These are phyloP conservation scores for Neurospora sp. DNA, from an alignment of 495 filamentous ascomycete species.

Conservation along the genomic window DNA sequence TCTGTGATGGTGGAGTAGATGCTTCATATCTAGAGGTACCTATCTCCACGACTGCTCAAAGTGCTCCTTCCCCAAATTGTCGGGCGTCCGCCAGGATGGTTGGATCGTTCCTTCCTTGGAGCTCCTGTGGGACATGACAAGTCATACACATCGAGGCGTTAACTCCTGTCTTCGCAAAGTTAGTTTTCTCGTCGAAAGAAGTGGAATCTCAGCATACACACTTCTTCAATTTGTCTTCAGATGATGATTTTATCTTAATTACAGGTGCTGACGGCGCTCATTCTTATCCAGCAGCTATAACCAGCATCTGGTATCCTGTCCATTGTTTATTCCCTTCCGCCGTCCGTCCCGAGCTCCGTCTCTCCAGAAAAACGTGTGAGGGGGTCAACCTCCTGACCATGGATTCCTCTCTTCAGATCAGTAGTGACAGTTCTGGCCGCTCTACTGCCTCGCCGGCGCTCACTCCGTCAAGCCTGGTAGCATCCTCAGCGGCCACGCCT, in stretches of 20 bases:
- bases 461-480: neutral
- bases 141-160: neutral
- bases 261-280: neutral
- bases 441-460: neutral
- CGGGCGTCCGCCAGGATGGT: neutral
- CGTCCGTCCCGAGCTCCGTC: neutral
- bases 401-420: conserved; percentile 14
- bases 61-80: neutral
- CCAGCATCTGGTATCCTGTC: neutral
- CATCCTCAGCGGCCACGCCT: neutral
- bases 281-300: neutral
- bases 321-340: neutral
- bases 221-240: neutral
- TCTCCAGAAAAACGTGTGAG: neutral
- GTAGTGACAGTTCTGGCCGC: neutral
- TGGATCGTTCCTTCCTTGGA: neutral
- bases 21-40: neutral
- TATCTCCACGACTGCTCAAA: neutral
- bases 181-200: neutral
- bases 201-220: neutral
- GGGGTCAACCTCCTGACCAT: neutral
- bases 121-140: neutral
- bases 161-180: neutral
- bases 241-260: neutral
- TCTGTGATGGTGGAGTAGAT: neutral